A percentile compares a stretch with the other conserved stretches of the same genome.
Evolutionary conservation across 2,329 filamentous ascomycete species (phyloP).

Genomic region (Exophiala sideris): DNA sequence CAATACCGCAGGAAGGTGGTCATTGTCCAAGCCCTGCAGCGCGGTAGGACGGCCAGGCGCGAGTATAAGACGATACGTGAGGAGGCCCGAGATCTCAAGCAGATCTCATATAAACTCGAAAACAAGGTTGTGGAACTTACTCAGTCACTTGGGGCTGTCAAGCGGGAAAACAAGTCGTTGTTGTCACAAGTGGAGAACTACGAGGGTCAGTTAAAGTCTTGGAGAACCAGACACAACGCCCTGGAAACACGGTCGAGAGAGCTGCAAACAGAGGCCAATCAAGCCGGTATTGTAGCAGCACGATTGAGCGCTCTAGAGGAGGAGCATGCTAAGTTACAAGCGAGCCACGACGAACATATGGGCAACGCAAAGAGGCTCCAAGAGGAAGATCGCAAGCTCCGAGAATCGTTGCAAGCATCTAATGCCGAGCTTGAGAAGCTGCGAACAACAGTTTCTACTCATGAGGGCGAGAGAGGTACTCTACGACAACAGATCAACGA

Average conservation of each 20-base stretch:
- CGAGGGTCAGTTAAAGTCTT: slow-evolving; percentile 91
- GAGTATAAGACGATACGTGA: slow-evolving; percentile 89
- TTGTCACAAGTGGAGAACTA: slow-evolving; percentile 90
- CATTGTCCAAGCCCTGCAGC: slow-evolving; percentile 88
- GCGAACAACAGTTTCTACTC: slow-evolving; percentile 68
- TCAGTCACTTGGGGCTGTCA: slow-evolving; percentile 86
- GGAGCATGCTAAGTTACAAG: slow-evolving; percentile 89
- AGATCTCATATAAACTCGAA: slow-evolving; percentile 98
- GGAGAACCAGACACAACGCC: slow-evolving; percentile 87
- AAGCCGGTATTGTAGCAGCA: slow-evolving; percentile 91
- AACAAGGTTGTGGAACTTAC: slow-evolving; percentile 99
- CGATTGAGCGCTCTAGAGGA: slow-evolving; percentile 88
- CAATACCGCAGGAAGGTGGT: slow-evolving; percentile 85
- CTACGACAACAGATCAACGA: slow-evolving; percentile 85
- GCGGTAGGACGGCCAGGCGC: slow-evolving; percentile 74
- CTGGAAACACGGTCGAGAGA: slow-evolving; percentile 89
- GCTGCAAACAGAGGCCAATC: slow-evolving; percentile 92
- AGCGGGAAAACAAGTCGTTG: slow-evolving; percentile 88
- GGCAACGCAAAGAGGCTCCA: slow-evolving; percentile 90
- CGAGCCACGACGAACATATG: slow-evolving; percentile 84
- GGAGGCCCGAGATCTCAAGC: slow-evolving; percentile 96
- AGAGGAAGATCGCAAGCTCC: slow-evolving; percentile 83
- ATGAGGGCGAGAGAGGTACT: slow-evolving; percentile 80
- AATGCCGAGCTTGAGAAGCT: slow-evolving; percentile 78
- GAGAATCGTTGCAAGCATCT: slow-evolving; percentile 75